Conservation (phyloP, 306 rosid species). For the Vigna nakashimae region DNA sequence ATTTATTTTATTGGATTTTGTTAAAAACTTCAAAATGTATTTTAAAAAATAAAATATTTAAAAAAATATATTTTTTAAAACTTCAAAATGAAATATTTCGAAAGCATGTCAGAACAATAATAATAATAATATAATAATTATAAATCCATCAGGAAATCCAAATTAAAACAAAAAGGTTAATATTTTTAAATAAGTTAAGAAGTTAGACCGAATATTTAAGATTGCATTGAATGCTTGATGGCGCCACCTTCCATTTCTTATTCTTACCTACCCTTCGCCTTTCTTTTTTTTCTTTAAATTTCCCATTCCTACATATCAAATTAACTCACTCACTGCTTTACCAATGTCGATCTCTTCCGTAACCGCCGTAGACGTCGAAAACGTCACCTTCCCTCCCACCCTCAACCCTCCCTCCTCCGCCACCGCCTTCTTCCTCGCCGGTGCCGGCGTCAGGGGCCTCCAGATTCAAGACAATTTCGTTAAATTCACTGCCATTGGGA, state of each 20-base stretch:
- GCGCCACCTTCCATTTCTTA: background rate
- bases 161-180: too few relatives aligned
- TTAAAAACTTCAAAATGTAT: too few relatives aligned
- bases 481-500: conserved; percentile 83
- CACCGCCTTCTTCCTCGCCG: conserved; percentile 49
- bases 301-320: background rate
- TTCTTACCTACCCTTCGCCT: background rate
- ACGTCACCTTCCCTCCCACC: conserved; percentile 30
- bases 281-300: background rate
- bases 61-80: too few relatives aligned
- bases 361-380: conserved; percentile 39
- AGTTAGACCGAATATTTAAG: background rate
- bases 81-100: too few relatives aligned
- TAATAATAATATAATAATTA: too few relatives aligned
- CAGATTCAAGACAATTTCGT: conserved; percentile 69
- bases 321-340: background rate
- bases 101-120: too few relatives aligned
- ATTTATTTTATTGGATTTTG: too few relatives aligned
- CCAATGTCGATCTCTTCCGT: conserved; percentile 1
- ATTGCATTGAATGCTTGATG: background rate
- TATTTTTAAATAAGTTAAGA: too few relatives aligned
- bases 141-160: too few relatives aligned
- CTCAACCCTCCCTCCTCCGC: conserved; percentile 35
- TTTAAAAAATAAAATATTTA: too few relatives aligned
- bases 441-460: conserved; percentile 75